Evolutionary conservation across 176 grass and related monocot species (phyloP), one percentile per base, ranked within the genome.

Genomic region (Hordeum marinum): DNA sequence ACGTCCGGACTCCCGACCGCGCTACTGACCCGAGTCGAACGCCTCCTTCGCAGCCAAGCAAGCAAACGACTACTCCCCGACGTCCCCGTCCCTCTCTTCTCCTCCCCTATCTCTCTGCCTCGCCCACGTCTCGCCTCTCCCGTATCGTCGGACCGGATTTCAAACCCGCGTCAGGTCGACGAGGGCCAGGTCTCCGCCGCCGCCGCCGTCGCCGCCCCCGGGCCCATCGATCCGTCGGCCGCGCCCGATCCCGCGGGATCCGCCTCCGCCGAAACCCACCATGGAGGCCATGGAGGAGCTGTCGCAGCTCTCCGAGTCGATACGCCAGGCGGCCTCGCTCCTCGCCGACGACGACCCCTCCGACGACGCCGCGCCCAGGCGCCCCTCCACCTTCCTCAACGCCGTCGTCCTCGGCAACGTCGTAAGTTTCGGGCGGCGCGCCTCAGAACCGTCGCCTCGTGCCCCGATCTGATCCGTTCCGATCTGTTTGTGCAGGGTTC

Each of bases 201-300:
- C 82, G 54, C 54, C 7, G 18, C 54, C 0, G 29, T n/a, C n/a
- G n/a, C n/a, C 29, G 29, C 54, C 54, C n/a, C 63, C n/a, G n/a
- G n/a, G n/a, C n/a, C n/a, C n/a, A n/a, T 68, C 48, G 50, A 21
- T 39, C 36, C 67, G 6, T 35, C 67, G 1, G 34, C 54, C 2
- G 54, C 54, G 6, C 54, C 20, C 20, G 54, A 57, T 41, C 40
- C 29, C 77, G 3, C 29, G 54, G 82, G 83, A 90, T 75, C 88
- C 61, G 25, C 83, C 32, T 50, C 41, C 55, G 8, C 32, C 6
- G 9, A 23, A 1, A 6, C 10, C 67, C 27, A 26, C 79, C 52
- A 98, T 98, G 96, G 96, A 99, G 86, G 94, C 93, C 67, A 86
- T 99, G 66, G 94, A 96, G 79, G 96, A 99, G 45, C 79, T 99